Evolutionary conservation across 2,329 filamentous ascomycete species (phyloP).

Genomic region (Cercospora berteroae): DNA sequence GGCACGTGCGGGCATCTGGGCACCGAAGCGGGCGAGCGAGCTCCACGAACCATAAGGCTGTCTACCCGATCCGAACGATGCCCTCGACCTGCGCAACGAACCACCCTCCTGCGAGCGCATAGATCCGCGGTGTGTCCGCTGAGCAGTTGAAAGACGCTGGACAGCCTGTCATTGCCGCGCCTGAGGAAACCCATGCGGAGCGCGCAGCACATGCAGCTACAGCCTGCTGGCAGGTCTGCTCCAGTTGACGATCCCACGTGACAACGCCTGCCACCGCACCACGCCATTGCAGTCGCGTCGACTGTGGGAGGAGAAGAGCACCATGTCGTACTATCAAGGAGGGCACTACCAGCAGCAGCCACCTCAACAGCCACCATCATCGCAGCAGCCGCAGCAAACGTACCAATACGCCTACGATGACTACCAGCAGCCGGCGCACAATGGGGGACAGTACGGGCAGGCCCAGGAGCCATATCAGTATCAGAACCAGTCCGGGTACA

Average conservation of each 20-base stretch:
- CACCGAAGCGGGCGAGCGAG: not conserved
- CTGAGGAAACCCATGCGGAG: slow-evolving; percentile 8
- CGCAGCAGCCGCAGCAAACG: slow-evolving; percentile 20
- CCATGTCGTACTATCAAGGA: slow-evolving; percentile 59
- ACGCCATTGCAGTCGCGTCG: slow-evolving; percentile 3
- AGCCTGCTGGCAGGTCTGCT: slow-evolving; percentile 22
- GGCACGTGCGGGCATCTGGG: not conserved
- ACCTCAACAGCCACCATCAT: slow-evolving; percentile 16
- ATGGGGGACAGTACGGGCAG: slow-evolving; percentile 30
- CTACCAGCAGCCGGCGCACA: slow-evolving; percentile 27
- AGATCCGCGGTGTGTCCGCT: not conserved
- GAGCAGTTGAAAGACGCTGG: not conserved
- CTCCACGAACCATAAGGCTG: not conserved
- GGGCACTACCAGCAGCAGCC: slow-evolving; percentile 43
- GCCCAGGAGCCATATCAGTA: slow-evolving; percentile 24
- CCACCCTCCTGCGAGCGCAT: not conserved
- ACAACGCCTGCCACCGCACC: not conserved
- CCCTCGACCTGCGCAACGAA: not conserved
- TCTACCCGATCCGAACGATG: not conserved
- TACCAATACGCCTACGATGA: slow-evolving; percentile 31
- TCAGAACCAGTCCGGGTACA: slow-evolving; percentile 30
- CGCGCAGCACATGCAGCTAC: slow-evolving; percentile 12
- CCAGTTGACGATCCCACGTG: slow-evolving; percentile 18
- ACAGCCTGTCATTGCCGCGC: not conserved
- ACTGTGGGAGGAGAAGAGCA: not conserved